Evolutionary conservation across 2,329 filamentous ascomycete genomes (phyloP), one percentile per base, ranked within the genome.

Genomic region (Cladosporium sphaerospermum): DNA sequence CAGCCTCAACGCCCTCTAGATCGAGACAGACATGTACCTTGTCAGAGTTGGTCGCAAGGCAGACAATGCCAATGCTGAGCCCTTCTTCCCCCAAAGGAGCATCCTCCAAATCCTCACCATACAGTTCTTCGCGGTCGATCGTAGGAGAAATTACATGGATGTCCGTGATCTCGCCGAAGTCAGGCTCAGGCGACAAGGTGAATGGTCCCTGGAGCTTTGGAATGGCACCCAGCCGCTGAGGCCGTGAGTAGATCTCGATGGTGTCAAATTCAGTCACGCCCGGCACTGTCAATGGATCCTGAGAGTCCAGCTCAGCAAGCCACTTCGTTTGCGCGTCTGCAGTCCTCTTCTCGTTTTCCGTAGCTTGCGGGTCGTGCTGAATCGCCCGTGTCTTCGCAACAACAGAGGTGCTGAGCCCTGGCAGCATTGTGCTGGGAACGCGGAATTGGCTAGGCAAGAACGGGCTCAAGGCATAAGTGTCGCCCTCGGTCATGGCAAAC

Each of bases 401-500:
- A 54, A 95, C 87, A 8, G 87, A 87, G 1, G 92, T 84, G 1
- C 88, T 89, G 18, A 96, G 77, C 0, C 89, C 90, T 2, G 90
- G 87, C 11, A 96, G 82, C 32, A 93, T 76, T 0, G 86, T 86
- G 1, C 84, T 79, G n/a, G 71, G 58, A 62, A 70, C 84, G 19
- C 88, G 83, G 90, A 92, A 97, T 62, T 86, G 89, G 48, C 84
- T 83, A 0, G 93, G 93, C 32, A 99, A 75, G 39, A 99, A 77
- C 1, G 93, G 93, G 66, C 91, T 96, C 8, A 99, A 75, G 1
- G 92, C 91, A 65, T 99, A 99, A 5, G 97, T 80, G 65, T 96
- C 91, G 3, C 93, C 93, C 55, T 89, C 87, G 36, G 83, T 83
- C 87, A 96, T 99, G n/a, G 91, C 90, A 48, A 97, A 75, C 89